Conservation (phyloP, 495 filamentous ascomycete species). For the Penicillium angulare region DNA sequence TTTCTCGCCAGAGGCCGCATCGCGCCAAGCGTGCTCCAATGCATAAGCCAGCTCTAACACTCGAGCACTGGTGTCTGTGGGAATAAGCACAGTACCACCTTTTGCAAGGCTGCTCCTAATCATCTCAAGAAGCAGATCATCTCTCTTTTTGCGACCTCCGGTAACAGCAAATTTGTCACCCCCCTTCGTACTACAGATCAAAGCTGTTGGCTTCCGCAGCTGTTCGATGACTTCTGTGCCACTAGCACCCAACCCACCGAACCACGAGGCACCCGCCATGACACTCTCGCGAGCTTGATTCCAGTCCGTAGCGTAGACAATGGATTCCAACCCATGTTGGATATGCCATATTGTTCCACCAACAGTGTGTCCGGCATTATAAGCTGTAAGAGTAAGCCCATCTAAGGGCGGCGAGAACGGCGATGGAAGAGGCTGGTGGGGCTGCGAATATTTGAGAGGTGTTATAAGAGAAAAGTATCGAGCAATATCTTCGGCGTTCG, state of each 20-base stretch:
- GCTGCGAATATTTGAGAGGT: constrained; percentile 93
- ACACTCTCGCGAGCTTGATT: constrained; percentile 94
- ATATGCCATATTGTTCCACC: constrained; percentile 99
- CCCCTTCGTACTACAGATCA: constrained; percentile 86
- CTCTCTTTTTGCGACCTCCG: constrained; percentile 72
- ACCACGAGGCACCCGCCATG: constrained; percentile 87
- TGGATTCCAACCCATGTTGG: constrained; percentile 93
- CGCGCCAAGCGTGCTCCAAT: constrained; percentile 86
- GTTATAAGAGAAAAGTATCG: constrained; percentile 91
- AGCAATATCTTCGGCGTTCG: constrained; percentile 83
- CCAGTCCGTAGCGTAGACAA: constrained; percentile 98
- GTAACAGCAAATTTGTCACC: constrained; percentile 67
- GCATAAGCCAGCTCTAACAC: constrained; percentile 92
- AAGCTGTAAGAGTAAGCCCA: constrained; percentile 93
- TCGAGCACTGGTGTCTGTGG: constrained; percentile 89
- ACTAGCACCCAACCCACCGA: constrained; percentile 75
- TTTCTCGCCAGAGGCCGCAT: constrained; percentile 51
- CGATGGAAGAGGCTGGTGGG: constrained; percentile 81
- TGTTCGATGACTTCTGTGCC: constrained; percentile 92
- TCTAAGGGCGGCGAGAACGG: constrained; percentile 84
- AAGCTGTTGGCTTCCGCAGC: constrained; percentile 84
- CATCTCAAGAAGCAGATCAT: constrained; percentile 79
- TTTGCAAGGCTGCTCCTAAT: constrained; percentile 72
- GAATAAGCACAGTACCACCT: constrained; percentile 92
- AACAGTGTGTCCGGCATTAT: constrained; percentile 92